Evolutionary conservation across 805 yeast species (phyloP).

Genomic region (Barnettozyma wickerhamii): DNA sequence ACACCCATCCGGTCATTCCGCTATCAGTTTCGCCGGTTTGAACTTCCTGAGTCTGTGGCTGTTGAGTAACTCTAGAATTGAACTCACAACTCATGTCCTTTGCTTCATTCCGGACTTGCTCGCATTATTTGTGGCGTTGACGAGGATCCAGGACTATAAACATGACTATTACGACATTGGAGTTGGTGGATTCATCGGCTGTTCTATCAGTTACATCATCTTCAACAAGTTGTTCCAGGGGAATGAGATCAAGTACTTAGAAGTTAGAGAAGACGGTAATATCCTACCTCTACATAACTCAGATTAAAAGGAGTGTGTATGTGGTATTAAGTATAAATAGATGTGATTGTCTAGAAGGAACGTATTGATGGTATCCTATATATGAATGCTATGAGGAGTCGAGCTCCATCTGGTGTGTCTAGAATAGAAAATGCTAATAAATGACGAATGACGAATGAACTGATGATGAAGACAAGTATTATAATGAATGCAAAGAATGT

Average conservation of each 20-base stretch:
- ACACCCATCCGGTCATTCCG: constrained; percentile 78
- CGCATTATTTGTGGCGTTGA: constrained; percentile 72
- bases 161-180: constrained; percentile 86
- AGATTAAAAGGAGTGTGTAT: neutral
- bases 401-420: too few relatives aligned
- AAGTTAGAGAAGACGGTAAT: constrained; percentile 2
- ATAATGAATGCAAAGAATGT: neutral
- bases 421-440: too few relatives aligned
- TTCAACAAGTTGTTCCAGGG: constrained; percentile 19
- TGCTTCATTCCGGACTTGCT: constrained; percentile 53
- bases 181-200: constrained; percentile 70
- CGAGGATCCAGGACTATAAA: constrained; percentile 86
- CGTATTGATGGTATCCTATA: too few relatives aligned
- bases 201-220: constrained; percentile 11
- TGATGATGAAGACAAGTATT: neutral
- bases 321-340: too few relatives aligned
- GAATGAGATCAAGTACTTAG: constrained; percentile 17
- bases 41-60: constrained; percentile 60
- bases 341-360: too few relatives aligned
- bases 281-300: constrained; percentile 14
- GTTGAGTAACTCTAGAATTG: constrained; percentile 47
- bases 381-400: too few relatives aligned
- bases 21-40: constrained; percentile 61
- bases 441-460: too few relatives aligned
- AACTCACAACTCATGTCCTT: constrained; percentile 4